Evolutionary conservation across 495 filamentous ascomycete genomes (phyloP).

Genomic region (Penicillium arizonense): DNA sequence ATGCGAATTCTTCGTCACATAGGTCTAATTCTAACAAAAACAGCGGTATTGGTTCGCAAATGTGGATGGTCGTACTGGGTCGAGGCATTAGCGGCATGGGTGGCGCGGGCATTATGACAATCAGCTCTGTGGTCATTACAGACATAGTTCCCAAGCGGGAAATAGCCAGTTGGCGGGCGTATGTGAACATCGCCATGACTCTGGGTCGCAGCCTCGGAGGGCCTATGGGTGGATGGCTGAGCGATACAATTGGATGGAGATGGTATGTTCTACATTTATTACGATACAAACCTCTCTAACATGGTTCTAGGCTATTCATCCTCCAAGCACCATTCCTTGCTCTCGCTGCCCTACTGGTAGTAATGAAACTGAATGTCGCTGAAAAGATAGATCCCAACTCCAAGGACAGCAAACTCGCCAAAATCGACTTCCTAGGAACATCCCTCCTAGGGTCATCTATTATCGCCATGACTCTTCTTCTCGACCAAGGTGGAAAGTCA

Average conservation of each 20-base stretch:
- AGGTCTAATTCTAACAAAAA: not conserved
- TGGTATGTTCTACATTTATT: constrained; percentile 41
- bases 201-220: constrained; percentile 64
- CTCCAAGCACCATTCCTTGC: constrained; percentile 55
- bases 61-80: constrained; percentile 56
- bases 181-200: constrained; percentile 63
- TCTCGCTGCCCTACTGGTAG: constrained; percentile 48
- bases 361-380: constrained; percentile 45
- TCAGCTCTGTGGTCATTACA: constrained; percentile 63
- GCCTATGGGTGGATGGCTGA: constrained; percentile 61
- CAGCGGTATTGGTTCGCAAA: constrained; percentile 50
- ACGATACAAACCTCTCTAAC: not conserved
- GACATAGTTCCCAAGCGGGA: constrained; percentile 67
- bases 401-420: constrained; percentile 19
- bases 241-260: constrained; percentile 66
- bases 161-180: constrained; percentile 64
- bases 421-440: constrained; percentile 61
- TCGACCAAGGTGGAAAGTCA: constrained; percentile 59
- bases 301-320: constrained; percentile 54
- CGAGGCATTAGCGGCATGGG: constrained; percentile 59
- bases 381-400: constrained; percentile 4
- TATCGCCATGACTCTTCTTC: constrained; percentile 48
- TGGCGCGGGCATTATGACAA: constrained; percentile 54
- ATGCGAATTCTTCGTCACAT: not conserved
- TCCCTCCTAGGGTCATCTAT: constrained; percentile 47